Conservation (phyloP, 139 green algal genomes). For the Closterium sp. region DNA sequence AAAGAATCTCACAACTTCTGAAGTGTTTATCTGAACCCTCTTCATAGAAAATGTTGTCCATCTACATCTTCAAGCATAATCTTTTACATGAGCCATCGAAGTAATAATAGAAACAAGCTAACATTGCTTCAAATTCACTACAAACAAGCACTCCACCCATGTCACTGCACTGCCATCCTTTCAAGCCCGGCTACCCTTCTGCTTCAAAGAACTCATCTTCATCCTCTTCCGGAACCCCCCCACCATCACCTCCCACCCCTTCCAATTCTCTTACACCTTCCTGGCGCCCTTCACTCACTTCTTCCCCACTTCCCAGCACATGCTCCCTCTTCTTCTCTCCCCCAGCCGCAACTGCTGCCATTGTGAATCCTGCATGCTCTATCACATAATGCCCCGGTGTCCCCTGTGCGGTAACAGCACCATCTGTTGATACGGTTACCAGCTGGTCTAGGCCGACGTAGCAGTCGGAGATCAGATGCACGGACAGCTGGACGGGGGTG, state of each 20-base stretch:
- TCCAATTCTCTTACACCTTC: background rate
- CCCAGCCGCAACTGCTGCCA: background rate
- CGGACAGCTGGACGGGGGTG: background rate
- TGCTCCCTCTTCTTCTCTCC: background rate
- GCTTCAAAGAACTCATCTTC: background rate
- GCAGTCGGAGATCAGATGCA: constrained; percentile 75
- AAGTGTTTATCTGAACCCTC: too few relatives aligned
- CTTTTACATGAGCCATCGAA: too few relatives aligned
- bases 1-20: too few relatives aligned
- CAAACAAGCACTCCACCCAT: too few relatives aligned
- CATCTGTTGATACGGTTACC: background rate
- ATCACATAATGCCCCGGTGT: background rate
- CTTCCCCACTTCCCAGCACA: background rate
- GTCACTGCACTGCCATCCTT: too few relatives aligned
- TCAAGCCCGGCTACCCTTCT: background rate
- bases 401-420: background rate
- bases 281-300: background rate
- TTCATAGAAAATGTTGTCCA: too few relatives aligned
- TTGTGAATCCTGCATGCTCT: background rate
- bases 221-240: constrained; percentile 8
- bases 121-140: too few relatives aligned
- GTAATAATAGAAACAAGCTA: too few relatives aligned
- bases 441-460: constrained; percentile 84
- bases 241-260: background rate
- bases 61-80: too few relatives aligned